These are phyloP conservation scores for Suhomyces chickasaworum DNA, from an alignment of 1,139 yeast species.

Conservation along the genomic window DNA sequence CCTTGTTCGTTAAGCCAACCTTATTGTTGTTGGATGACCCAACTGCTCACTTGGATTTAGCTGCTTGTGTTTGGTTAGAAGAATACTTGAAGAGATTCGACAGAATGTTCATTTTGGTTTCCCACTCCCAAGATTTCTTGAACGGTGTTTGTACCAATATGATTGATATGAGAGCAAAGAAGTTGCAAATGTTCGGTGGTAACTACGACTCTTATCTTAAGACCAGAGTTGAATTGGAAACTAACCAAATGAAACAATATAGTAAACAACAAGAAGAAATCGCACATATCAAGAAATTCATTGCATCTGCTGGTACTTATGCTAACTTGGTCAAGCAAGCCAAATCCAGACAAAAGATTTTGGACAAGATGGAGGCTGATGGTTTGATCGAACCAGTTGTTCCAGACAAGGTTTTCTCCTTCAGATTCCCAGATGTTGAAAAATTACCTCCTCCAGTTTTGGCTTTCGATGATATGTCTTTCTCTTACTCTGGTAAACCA, in stretches of 20 bases:
- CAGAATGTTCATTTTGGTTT: slow-evolving; percentile 88
- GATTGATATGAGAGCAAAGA: slow-evolving; percentile 91
- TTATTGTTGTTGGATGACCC: slow-evolving; percentile 91
- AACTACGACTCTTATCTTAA: slow-evolving; percentile 95
- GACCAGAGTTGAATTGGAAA: slow-evolving; percentile 91
- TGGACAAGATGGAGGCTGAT: slow-evolving; percentile 99
- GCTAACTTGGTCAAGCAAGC: slow-evolving; percentile 99
- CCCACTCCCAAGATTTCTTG: slow-evolving; percentile 99
- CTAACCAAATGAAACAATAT: slow-evolving; percentile 98
- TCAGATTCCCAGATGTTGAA: slow-evolving; percentile 93
- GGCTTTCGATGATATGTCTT: slow-evolving; percentile 93
- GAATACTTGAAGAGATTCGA: slow-evolving; percentile 94
- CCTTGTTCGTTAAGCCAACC: slow-evolving; percentile 86
- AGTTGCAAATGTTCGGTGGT: slow-evolving; percentile 86
- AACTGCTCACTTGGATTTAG: slow-evolving; percentile 98
- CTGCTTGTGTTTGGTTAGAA: slow-evolving; percentile 99
- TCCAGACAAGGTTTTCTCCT: slow-evolving; percentile 89
- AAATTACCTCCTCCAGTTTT: slow-evolving; percentile 98
- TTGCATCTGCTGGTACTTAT: slow-evolving; percentile 99
- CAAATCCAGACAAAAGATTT: slow-evolving; percentile 97
- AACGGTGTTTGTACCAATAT: slow-evolving; percentile 98
- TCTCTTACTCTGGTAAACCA: slow-evolving; percentile 83
- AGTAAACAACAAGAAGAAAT: slow-evolving; percentile 98
- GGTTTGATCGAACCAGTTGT: slow-evolving; percentile 94
- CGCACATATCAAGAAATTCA: slow-evolving; percentile 95